phyloP scores from a whole-genome alignment of 2,329 filamentous ascomycete genomes.

The Paraphaeosphaeria minitans region DNA sequence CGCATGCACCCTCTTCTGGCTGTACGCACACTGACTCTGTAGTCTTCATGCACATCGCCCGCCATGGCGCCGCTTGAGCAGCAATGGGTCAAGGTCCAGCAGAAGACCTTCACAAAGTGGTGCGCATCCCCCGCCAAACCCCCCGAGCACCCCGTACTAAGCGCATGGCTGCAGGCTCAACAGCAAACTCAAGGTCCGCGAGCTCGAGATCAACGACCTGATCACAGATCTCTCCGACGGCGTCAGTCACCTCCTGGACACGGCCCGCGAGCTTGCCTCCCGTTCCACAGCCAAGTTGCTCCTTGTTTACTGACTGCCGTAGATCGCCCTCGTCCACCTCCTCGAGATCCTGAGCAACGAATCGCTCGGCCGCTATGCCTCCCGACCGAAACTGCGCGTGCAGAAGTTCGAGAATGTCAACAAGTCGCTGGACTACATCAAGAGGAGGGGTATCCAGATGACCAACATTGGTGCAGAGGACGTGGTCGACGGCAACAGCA shows the following conservation, averaged over 20 bases:
- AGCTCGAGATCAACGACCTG: conserved; percentile 82
- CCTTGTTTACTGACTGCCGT: conserved; percentile 20
- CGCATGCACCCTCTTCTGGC: conserved; percentile 12
- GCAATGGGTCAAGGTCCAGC: conserved; percentile 78
- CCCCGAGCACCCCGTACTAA: conserved; percentile 27
- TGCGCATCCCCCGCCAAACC: conserved; percentile 46
- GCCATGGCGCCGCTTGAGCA: conserved; percentile 60
- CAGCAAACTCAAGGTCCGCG: conserved; percentile 82
- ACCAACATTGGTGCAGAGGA: conserved; percentile 98
- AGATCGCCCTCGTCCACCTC: conserved; percentile 95
- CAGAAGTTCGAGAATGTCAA: conserved; percentile 99
- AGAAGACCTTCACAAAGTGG: conserved; percentile 99
- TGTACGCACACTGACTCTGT: conserved; percentile 9
- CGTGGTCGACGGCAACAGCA: conserved; percentile 95
- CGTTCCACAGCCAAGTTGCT: conserved; percentile 7
- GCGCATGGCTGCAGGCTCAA: conserved; percentile 72
- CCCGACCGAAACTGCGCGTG: conserved; percentile 92
- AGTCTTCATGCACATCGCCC: conserved; percentile 35
- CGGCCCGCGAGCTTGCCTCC: conserved; percentile 8
- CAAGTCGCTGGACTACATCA: conserved; percentile 91
- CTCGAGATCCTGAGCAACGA: conserved; percentile 95
- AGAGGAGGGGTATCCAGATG: conserved; percentile 88
- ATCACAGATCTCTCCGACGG: conserved; percentile 91
- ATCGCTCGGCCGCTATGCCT: conserved; percentile 94
- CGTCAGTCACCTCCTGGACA: conserved; percentile 61